Percentiles rank a stretch among this genome's conserved stretches.
phyloP scores from a whole-genome alignment of 768 basidiomycete species.

The Nidularia pulvinata region DNA sequence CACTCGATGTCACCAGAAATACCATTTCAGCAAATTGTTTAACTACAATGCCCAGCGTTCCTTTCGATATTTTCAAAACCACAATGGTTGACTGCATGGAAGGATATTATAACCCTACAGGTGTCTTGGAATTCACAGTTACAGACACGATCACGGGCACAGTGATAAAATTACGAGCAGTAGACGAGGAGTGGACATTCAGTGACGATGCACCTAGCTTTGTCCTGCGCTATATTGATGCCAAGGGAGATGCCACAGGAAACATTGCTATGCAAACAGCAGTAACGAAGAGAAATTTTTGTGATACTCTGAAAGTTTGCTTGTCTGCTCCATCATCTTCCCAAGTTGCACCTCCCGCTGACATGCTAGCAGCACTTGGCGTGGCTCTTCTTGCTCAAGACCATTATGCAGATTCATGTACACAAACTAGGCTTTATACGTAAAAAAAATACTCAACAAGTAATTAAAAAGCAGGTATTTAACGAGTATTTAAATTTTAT shows the following conservation, averaged over 20 bases:
- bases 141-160: background rate
- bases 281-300: slow-evolving; percentile 9
- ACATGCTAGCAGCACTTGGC: slow-evolving; percentile 4
- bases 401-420: slow-evolving; percentile 5
- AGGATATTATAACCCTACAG: background rate
- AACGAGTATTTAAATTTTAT: too few relatives aligned
- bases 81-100: background rate
- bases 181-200: slow-evolving; percentile 9
- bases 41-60: background rate
- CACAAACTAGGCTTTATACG: background rate
- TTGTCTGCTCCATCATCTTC: slow-evolving; percentile 2
- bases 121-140: background rate
- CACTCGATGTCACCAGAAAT: background rate
- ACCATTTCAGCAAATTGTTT: background rate
- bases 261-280: slow-evolving; percentile 8
- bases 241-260: background rate
- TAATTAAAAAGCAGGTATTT: too few relatives aligned
- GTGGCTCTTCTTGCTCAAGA: slow-evolving; percentile 5
- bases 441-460: too few relatives aligned
- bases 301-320: slow-evolving; percentile 10
- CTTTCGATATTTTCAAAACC: background rate
- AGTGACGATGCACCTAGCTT: slow-evolving; percentile 11
- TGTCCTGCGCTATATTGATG: slow-evolving; percentile 1
- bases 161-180: slow-evolving; percentile 2
- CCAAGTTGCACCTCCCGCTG: background rate